These are phyloP conservation scores for Penicillium robsamsonii DNA, from an alignment of 495 filamentous ascomycete species.

Conservation along the genomic window DNA sequence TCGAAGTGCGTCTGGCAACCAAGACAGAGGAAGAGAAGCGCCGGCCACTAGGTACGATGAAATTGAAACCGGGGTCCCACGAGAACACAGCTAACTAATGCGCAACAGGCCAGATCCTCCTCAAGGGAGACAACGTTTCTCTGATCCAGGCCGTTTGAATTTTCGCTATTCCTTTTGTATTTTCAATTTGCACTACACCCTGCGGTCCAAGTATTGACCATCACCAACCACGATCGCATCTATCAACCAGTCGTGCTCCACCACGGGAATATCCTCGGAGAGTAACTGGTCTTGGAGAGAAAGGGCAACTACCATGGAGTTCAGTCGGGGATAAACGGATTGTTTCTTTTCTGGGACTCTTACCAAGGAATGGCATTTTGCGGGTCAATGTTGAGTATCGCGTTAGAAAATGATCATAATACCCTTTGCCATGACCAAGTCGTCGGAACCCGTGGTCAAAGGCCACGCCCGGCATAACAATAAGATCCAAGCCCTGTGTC, in stretches of 20 bases:
- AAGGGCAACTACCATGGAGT: slow-evolving; percentile 65
- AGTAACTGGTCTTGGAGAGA: slow-evolving; percentile 87
- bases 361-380: slow-evolving; percentile 66
- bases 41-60: slow-evolving; percentile 70
- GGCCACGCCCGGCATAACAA: slow-evolving; percentile 91
- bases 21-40: slow-evolving; percentile 80
- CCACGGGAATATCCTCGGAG: slow-evolving; percentile 62
- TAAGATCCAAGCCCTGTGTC: slow-evolving; percentile 69
- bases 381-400: slow-evolving; percentile 56
- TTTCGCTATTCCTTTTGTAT: slow-evolving; percentile 21
- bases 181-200: slow-evolving; percentile 27
- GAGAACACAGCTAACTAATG: slow-evolving; percentile 18
- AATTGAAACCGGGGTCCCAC: background rate
- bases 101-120: slow-evolving; percentile 80
- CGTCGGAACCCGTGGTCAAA: slow-evolving; percentile 76
- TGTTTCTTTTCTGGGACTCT: slow-evolving; percentile 22
- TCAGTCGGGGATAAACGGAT: slow-evolving; percentile 21
- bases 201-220: slow-evolving; percentile 38
- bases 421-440: slow-evolving; percentile 93
- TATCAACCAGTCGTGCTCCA: slow-evolving; percentile 62
- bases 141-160: slow-evolving; percentile 74
- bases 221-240: slow-evolving; percentile 67
- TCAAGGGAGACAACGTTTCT: slow-evolving; percentile 97
- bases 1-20: slow-evolving; percentile 82
- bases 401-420: slow-evolving; percentile 89